These are phyloP conservation scores for Alternaria sp. DNA, from an alignment of 2,329 filamentous ascomycete genomes.

Conservation along the genomic window DNA sequence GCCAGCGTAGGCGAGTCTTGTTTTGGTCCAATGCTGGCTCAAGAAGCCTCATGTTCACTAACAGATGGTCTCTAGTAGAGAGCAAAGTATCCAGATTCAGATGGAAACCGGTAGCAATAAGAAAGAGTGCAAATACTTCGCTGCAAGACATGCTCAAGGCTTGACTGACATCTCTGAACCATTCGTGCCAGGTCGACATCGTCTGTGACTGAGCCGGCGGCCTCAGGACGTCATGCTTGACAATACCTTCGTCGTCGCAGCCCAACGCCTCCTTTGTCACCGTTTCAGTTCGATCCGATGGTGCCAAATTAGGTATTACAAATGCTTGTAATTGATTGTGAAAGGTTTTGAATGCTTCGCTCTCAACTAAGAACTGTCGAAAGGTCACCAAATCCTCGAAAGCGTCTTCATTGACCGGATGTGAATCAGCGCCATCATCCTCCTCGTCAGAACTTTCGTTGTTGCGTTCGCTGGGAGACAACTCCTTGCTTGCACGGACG, in stretches of 20 bases:
- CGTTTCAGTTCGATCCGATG: too few relatives aligned
- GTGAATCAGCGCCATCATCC: constrained; percentile 6
- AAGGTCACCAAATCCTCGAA: constrained; percentile 22
- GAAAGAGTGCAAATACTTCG: neutral
- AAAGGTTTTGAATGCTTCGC: constrained; percentile 21
- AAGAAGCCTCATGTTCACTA: constrained; percentile 6
- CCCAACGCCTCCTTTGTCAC: neutral
- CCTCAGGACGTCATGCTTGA: neutral
- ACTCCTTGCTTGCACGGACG: neutral
- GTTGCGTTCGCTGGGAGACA: too few relatives aligned
- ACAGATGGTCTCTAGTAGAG: neutral
- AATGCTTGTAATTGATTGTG: constrained; percentile 20
- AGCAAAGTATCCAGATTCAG: neutral
- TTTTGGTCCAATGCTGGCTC: constrained; percentile 13
- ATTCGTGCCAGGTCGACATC: neutral
- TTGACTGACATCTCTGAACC: neutral
- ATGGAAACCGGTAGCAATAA: neutral
- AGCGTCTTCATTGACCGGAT: constrained; percentile 13
- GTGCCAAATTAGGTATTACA: neutral
- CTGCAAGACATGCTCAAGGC: neutral
- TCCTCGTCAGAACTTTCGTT: constrained; percentile 16
- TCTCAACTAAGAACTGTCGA: constrained; percentile 23
- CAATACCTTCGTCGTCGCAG: neutral
- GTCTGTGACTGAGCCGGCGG: neutral
- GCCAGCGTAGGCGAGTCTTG: constrained; percentile 27